Evolutionary conservation across 305 asterid species (phyloP), one percentile per base, ranked within the genome.

Genomic region (Nicotiana rustica): DNA sequence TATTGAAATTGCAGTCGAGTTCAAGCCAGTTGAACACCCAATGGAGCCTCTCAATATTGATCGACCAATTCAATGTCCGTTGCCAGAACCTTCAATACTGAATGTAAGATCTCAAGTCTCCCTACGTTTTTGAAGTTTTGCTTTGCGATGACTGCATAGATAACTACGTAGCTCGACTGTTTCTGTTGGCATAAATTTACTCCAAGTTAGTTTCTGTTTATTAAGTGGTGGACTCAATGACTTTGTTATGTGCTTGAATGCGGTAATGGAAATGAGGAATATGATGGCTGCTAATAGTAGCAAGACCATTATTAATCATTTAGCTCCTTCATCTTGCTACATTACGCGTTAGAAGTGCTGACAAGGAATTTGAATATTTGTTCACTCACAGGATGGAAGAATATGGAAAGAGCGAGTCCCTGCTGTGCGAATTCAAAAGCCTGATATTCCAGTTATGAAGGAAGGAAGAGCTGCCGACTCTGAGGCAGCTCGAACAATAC

Each of bases 21-120:
- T 94, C 86, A 95, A 94, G 89, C 97, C 97, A 14, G 89, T 94
- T 25, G 96, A 93, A 47, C 94, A 89, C 87, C 99, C 97, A 0
- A 57, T 82, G 14, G 99, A 93, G 91, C 99, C 97, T 79, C 89
- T 88, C 5, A 91, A 94, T 85, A 88, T 88, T 80, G 99, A 94
- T 88, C 91, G 84, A 67, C 97, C 99, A 13, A 82, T 94, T 83
- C 97, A 87, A 18, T 95, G 99, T 84, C 99, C 98, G 1, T 64
- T 93, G 71, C 97, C 97, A 6, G 99, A 95, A 87, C 98, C 99
- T 79, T 95, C 97, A 13, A 89, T 92, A 80, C 93, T 95, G 13
- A 94, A 92, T 86, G 98, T 95, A 87, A 90, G 94, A 3, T 84
- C 67, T 75, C 31, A 15, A 14, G 4, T 75, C 65, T 2, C 9